Evolutionary conservation across 345 rosid species (phyloP), one percentile per base, ranked within the genome.

Genomic region (Eucalyptus victrix): DNA sequence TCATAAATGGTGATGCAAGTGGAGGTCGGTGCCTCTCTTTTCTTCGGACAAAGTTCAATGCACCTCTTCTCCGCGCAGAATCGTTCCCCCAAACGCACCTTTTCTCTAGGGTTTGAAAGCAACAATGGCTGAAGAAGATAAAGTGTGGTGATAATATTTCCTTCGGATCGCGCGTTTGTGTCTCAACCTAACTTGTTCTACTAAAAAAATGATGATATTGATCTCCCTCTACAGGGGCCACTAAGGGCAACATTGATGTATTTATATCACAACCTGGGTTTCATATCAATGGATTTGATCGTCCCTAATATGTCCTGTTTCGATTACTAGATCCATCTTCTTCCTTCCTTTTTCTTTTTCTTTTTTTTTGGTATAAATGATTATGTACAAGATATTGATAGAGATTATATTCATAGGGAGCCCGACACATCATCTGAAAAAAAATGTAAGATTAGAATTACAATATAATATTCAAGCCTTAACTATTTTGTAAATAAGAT

Each of bases 361-460:
- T 9, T 26, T n/a, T n/a, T n/a, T 60, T 60, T 60, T 1, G 15
- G 1, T 60, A 28, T 28, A 60, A 60, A 30, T 1, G 0, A 0
- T 28, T 60, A 60, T 60, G 32, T 28, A 62, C 0, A 4, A 62
- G 8, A 62, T 28, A 62, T 62, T 62, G 69, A 21, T 37, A 87
- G 49, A 54, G 13, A 8, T 86, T 16, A 32, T 9, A 16, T 32
- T 8, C 49, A 40, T 53, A 86, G 3, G 0, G 1, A 19, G 34
- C 69, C 1, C 6, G 8, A 62, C 17, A 62, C 4, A 30, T 62
- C 34, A 28, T 62, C 8, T 28, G 7, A 30, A 62, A 60, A 62
- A 2, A 2, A 8, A 10, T 2, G 8, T 11, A 72, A 0, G 3
- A 72, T 37, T 72, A 72, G 45, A 14, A 0, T 72, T 72, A 19